These are phyloP conservation scores for Scopulariopsis brevicaulis DNA, from an alignment of 2,329 filamentous ascomycete species.

Conservation along the genomic window DNA sequence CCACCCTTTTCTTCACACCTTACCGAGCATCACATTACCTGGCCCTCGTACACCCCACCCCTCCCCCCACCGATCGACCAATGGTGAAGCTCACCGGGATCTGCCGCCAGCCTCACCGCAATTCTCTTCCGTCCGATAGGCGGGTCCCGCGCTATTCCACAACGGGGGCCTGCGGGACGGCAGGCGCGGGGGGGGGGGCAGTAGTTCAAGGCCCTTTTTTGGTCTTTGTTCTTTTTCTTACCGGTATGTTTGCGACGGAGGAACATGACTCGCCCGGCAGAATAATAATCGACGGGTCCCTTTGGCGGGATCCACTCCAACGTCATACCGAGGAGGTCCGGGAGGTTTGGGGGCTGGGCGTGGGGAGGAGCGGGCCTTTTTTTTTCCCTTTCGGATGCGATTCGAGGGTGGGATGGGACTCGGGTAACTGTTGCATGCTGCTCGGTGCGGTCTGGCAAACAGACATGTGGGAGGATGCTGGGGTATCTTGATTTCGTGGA, in stretches of 20 bases:
- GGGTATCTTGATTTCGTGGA: neutral
- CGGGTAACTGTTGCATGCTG: neutral
- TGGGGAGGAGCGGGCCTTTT: neutral
- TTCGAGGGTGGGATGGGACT: neutral
- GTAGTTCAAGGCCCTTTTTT: no score
- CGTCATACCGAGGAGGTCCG: no score
- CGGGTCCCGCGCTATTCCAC: neutral
- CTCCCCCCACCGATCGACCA: neutral
- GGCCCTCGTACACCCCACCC: neutral
- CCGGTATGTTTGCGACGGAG: no score
- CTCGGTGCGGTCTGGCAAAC: neutral
- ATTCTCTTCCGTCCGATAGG: slow-evolving; percentile 1
- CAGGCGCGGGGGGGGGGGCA: neutral
- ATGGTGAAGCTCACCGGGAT: slow-evolving; percentile 3
- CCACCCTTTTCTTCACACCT: neutral
- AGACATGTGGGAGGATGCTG: neutral
- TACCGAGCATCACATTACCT: neutral
- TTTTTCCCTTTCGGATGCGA: neutral
- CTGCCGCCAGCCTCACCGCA: slow-evolving; percentile 4
- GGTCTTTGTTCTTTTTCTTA: no score
- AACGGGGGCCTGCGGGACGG: neutral
- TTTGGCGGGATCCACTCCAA: no score
- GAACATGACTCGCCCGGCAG: no score
- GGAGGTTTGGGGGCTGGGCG: neutral
- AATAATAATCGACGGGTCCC: no score